Base-by-base conservation (phyloP, 805 yeast species). In the Debaryomyces castellii region DNA sequence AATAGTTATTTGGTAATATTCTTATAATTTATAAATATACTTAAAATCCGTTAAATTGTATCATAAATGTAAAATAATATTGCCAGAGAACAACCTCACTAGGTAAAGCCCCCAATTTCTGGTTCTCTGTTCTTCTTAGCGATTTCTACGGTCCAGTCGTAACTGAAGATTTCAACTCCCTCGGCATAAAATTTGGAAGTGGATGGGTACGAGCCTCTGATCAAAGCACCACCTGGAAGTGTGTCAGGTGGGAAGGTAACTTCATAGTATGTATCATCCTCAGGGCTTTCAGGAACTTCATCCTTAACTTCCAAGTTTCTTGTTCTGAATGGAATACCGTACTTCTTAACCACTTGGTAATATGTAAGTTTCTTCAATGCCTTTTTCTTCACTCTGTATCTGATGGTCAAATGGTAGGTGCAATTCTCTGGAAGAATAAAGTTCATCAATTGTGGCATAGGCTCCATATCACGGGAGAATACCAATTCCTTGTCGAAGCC, bases 171-270 rank as follows among this genome's bases (percentile, higher is more conserved):
- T 7, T 41, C 43, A 16, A 53, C 40, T 5, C 57, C 61, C 3
- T 52, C 53, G 28, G 52, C 60, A 33, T 47, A 47, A 36, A 66
- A 55, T 3, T 53, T 49, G 6, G 63, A 52, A 5, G 39, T 40
- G 5, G 67, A 67, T 7, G 55, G 55, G 48, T 59, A 60, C 1
- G 48, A 52, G 1, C 68, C 69, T 47, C 71, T 54, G 14, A 60
- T 41, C 14, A 66, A 50, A 7, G 49, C 40, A 1, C 71, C 71
- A 11, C 67, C 64, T 1, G 71, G 69, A 10, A 66, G 37, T 6
- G 53, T 48, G n/a, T 63, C 69, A 1, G 60, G 58, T 2, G 58
- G 59, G 35, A 66, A 58, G 3, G 52, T 51, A 4, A 57, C 52
- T 11, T 43, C 44, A 44, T 64, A 60, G 16, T 24, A 23, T 2